Evolutionary conservation across 305 asterid genomes (phyloP).

Genomic region (Fraxinus dipetala): DNA sequence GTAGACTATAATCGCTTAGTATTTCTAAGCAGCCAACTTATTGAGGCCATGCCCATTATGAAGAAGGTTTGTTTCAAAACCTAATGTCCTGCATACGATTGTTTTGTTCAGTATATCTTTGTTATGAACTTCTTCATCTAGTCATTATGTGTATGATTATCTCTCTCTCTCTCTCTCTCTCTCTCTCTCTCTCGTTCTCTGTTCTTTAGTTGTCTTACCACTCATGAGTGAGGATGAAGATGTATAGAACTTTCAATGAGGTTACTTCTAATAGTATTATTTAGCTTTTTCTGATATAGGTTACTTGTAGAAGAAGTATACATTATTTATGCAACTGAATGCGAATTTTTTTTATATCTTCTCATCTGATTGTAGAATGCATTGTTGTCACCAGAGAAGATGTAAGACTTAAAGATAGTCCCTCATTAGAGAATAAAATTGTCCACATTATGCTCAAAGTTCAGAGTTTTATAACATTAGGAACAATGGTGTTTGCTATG

Average conservation of each 20-base stretch:
- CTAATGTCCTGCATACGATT: slow-evolving; percentile 13
- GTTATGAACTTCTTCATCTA: not conserved
- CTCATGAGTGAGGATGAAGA: not conserved
- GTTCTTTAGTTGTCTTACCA: not conserved
- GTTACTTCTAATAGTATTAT: not conserved
- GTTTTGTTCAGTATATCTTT: slow-evolving; percentile 1
- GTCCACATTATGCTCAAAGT: not conserved
- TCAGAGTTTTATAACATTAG: not conserved
- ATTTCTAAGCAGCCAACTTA: slow-evolving; percentile 11
- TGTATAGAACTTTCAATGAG: not conserved
- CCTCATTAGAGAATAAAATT: not conserved
- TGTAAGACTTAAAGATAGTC: not conserved
- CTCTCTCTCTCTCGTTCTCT: not conserved
- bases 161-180: not conserved
- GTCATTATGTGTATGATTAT: not conserved
- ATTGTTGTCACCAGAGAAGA: not conserved
- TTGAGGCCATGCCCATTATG: slow-evolving; percentile 63
- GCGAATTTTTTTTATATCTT: not conserved
- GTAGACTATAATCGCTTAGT: slow-evolving; percentile 17
- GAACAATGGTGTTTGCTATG: not conserved
- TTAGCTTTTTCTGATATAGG: not conserved
- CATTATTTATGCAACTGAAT: not conserved
- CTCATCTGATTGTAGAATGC: not conserved
- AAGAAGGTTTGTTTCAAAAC: slow-evolving; percentile 43
- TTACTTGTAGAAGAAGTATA: not conserved